Evolutionary conservation across 1,139 yeast species (phyloP).

Genomic region (Candida smagusa): DNA sequence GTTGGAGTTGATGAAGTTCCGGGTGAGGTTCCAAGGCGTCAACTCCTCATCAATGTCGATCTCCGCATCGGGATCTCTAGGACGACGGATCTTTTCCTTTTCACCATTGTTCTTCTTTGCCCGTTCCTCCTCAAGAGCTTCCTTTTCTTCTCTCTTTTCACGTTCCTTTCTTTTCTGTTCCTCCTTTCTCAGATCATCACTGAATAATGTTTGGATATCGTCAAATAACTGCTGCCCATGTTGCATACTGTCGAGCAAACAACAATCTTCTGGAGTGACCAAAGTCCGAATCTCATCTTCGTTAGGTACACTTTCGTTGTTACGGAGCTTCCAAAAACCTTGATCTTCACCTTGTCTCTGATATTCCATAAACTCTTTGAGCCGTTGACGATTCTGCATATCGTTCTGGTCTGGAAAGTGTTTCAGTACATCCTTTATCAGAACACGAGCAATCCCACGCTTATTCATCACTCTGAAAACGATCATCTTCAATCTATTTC

Average conservation of each 20-base stretch:
- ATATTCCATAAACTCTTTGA: constrained; percentile 97
- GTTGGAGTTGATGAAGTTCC: constrained; percentile 88
- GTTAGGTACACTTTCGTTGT: constrained; percentile 60
- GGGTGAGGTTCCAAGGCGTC: constrained; percentile 90
- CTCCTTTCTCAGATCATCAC: constrained; percentile 27
- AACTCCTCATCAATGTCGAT: constrained; percentile 75
- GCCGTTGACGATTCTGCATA: constrained; percentile 92
- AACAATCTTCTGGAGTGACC: constrained; percentile 90
- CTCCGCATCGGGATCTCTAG: constrained; percentile 28
- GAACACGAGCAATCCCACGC: constrained; percentile 68
- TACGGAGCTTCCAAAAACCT: constrained; percentile 91
- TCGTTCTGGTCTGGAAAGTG: constrained; percentile 98
- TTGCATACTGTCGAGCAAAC: constrained; percentile 88
- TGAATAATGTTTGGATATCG: constrained; percentile 59
- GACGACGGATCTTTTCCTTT: constrained; percentile 20
- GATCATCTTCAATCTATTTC: constrained; percentile 89
- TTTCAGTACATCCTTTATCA: constrained; percentile 82
- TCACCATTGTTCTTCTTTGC: constrained; percentile 26
- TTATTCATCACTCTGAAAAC: constrained; percentile 85
- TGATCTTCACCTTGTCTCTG: constrained; percentile 94
- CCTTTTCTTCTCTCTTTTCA: constrained; percentile 17
- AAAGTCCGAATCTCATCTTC: constrained; percentile 80
- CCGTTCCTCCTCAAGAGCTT: constrained; percentile 22
- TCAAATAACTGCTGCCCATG: constrained; percentile 84
- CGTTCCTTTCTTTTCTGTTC: constrained; percentile 17